Evolutionary conservation across 1,284 basidiomycete species (phyloP).

Genomic region (Papiliotrema flavescens): DNA sequence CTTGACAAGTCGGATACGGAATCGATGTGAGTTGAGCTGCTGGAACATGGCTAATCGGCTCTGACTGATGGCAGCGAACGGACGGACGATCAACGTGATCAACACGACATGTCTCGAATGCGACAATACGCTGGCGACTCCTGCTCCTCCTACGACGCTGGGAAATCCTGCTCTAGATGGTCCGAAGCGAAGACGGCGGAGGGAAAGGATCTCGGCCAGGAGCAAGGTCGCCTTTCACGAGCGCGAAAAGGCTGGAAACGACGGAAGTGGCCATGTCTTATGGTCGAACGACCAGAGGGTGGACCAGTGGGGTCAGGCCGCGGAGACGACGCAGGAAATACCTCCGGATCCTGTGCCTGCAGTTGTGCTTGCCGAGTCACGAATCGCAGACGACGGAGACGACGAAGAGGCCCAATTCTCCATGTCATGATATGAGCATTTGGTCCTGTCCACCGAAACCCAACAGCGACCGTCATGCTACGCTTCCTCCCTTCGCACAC

Average conservation of each 20-base stretch:
- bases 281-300: slow-evolving; percentile 20
- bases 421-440: too few species aligned
- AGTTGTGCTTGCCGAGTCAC: not conserved
- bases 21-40: slow-evolving; percentile 26
- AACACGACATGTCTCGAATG: slow-evolving; percentile 32
- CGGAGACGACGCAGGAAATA: too few species aligned
- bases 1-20: slow-evolving; percentile 32
- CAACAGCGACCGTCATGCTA: too few species aligned
- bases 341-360: not conserved
- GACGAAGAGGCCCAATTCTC: not conserved
- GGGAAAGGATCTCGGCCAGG: slow-evolving; percentile 9
- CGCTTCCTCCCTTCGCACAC: not conserved
- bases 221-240: slow-evolving; percentile 23
- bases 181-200: slow-evolving; percentile 16
- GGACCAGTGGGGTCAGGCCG: slow-evolving; percentile 16
- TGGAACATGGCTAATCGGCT: not conserved
- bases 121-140: slow-evolving; percentile 20
- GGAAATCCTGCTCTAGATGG: slow-evolving; percentile 22
- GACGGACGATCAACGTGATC: slow-evolving; percentile 16
- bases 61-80: slow-evolving; percentile 17
- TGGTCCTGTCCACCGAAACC: too few species aligned
- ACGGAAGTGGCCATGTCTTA: slow-evolving; percentile 15
- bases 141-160: not conserved
- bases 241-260: slow-evolving; percentile 11
- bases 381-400: not conserved